Conservation (phyloP, 2,329 filamentous ascomycete genomes). For the Cucurbitaria berberidis region DNA sequence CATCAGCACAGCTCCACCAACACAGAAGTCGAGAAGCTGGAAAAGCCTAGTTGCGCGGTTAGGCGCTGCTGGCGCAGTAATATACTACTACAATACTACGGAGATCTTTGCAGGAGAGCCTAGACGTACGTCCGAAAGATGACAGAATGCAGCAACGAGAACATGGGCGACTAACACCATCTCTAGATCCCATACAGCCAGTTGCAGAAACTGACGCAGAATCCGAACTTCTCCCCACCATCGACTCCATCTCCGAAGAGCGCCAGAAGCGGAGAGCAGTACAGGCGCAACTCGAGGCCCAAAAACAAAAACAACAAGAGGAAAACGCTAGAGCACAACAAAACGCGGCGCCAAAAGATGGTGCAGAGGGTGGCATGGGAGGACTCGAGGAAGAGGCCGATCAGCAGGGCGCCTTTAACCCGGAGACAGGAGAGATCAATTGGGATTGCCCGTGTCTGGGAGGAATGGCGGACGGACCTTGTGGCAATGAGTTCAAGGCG, state of each 20-base stretch:
- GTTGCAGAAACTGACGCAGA: slow-evolving; percentile 51
- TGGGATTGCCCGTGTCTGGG: slow-evolving; percentile 99
- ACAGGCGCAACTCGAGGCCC: slow-evolving; percentile 39
- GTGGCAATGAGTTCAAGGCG: slow-evolving; percentile 91
- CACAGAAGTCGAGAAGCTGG: slow-evolving; percentile 77
- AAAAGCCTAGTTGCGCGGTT: slow-evolving; percentile 77
- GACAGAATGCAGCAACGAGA: slow-evolving; percentile 1
- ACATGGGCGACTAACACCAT: slow-evolving; percentile 14
- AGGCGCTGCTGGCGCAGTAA: slow-evolving; percentile 73
- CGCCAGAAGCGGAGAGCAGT: slow-evolving; percentile 44
- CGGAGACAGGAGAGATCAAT: slow-evolving; percentile 99
- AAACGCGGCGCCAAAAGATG: slow-evolving; percentile 12
- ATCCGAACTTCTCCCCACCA: slow-evolving; percentile 51
- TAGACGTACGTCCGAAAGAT: slow-evolving; percentile 62
- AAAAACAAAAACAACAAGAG: slow-evolving; percentile 31
- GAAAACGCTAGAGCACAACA: slow-evolving; percentile 21
- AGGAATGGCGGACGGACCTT: slow-evolving; percentile 95
- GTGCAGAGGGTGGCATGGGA: slow-evolving; percentile 51
- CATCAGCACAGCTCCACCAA: slow-evolving; percentile 64
- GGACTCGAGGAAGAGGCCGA: slow-evolving; percentile 79
- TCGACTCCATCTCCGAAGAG: slow-evolving; percentile 54
- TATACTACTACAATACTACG: slow-evolving; percentile 96
- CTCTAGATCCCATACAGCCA: slow-evolving; percentile 31
- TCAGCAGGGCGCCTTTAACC: slow-evolving; percentile 93
- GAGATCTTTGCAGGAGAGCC: slow-evolving; percentile 85